Conservation (phyloP, 2,329 filamentous ascomycete species). For the Exserohilum turcica region DNA sequence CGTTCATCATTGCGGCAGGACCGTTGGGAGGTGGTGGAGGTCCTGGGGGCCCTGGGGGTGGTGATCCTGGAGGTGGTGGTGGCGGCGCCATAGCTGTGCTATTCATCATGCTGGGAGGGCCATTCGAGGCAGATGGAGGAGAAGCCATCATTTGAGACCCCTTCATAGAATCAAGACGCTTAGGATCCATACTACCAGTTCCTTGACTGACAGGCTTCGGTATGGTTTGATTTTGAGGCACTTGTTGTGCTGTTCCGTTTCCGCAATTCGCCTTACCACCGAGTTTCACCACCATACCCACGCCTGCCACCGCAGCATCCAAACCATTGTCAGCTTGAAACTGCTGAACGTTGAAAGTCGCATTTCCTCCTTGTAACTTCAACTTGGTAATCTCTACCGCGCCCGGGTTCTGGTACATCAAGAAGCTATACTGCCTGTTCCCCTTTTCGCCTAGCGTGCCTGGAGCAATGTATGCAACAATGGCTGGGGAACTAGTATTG, state of each 20-base stretch:
- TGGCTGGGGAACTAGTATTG: slow-evolving; percentile 19
- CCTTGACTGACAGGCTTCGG: slow-evolving; percentile 6
- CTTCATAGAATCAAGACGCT: too few species aligned
- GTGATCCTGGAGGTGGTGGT: too few species aligned
- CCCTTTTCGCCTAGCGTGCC: slow-evolving; percentile 40
- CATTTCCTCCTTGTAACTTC: slow-evolving; percentile 32
- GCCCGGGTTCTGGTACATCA: slow-evolving; percentile 40
- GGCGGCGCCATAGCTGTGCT: too few species aligned
- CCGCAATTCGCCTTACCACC: slow-evolving; percentile 31
- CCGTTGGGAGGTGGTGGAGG: too few species aligned
- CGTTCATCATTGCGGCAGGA: not conserved
- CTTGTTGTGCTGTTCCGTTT: slow-evolving; percentile 8
- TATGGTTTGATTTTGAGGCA: slow-evolving; percentile 12
- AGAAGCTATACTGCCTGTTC: slow-evolving; percentile 38
- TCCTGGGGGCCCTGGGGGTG: too few species aligned
- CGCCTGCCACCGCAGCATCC: slow-evolving; percentile 33
- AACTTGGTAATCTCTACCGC: slow-evolving; percentile 26
- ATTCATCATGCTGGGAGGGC: too few species aligned
- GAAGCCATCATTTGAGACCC: too few species aligned
- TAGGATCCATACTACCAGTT: too few species aligned
- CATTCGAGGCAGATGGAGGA: not conserved
- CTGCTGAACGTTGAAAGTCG: slow-evolving; percentile 33
- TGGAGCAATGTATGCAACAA: slow-evolving; percentile 38
- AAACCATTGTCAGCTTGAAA: slow-evolving; percentile 42
- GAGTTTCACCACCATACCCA: slow-evolving; percentile 43